Conservation (phyloP, 345 rosid genomes). For the Ceriops decandra region DNA sequence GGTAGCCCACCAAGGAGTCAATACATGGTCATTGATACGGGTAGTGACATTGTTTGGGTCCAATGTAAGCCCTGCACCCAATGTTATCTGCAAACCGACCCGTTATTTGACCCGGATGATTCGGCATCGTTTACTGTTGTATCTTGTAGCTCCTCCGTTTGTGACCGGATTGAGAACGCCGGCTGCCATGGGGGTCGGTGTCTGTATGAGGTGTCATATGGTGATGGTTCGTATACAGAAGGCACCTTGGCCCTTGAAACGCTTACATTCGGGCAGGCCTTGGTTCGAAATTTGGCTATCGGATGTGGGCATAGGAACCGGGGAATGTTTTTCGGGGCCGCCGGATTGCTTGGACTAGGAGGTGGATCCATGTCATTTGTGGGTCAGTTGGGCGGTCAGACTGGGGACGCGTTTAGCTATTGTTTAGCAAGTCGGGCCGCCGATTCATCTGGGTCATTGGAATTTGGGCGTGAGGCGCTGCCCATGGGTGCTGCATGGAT, state of each 20-base stretch:
- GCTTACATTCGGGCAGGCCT: constrained; percentile 56
- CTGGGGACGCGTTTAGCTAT: constrained; percentile 87
- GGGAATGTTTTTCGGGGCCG: constrained; percentile 94
- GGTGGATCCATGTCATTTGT: constrained; percentile 88
- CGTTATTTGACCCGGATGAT: constrained; percentile 76
- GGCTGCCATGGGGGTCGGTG: constrained; percentile 78
- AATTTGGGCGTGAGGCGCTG: constrained; percentile 67
- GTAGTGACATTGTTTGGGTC: constrained; percentile 97
- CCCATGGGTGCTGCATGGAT: constrained; percentile 98
- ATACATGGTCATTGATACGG: constrained; percentile 88
- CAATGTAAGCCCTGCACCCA: constrained; percentile 91
- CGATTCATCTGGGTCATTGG: constrained; percentile 63
- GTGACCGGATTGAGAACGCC: constrained; percentile 69
- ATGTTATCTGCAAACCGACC: constrained; percentile 89
- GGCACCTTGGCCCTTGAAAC: constrained; percentile 89
- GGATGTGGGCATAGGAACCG: constrained; percentile 89
- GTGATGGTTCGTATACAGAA: constrained; percentile 91
- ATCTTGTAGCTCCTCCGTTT: constrained; percentile 68
- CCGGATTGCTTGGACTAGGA: constrained; percentile 85
- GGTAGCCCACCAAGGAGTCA: constrained; percentile 86
- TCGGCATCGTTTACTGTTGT: constrained; percentile 74
- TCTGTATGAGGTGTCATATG: constrained; percentile 81
- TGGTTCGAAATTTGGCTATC: constrained; percentile 65
- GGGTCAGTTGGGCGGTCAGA: constrained; percentile 86
- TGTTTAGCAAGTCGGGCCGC: constrained; percentile 80